Conservation (phyloP, 805 yeast genomes). For the Kuraishia floccosa region DNA sequence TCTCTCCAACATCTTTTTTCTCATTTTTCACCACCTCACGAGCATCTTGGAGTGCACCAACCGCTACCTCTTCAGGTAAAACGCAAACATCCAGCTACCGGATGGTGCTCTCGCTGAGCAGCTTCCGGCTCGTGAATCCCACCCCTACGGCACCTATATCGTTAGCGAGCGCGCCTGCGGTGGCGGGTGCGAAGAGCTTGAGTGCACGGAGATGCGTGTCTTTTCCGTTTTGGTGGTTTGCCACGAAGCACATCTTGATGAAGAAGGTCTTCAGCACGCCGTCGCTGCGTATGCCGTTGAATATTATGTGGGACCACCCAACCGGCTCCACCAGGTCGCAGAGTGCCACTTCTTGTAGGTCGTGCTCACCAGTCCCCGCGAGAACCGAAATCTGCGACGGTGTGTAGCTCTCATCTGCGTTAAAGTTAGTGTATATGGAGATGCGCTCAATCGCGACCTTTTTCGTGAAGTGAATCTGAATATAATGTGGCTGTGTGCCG, state of each 20-base stretch:
- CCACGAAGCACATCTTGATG: slow-evolving; percentile 46
- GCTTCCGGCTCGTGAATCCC: slow-evolving; percentile 19
- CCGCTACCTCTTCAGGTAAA: too few species aligned
- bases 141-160: slow-evolving; percentile 13
- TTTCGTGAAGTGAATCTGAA: slow-evolving; percentile 73
- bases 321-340: slow-evolving; percentile 51
- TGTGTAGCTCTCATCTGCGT: slow-evolving; percentile 83
- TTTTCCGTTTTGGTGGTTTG: slow-evolving; percentile 92
- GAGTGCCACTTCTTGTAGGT: slow-evolving; percentile 53
- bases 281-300: slow-evolving; percentile 41
- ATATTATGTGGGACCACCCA: slow-evolving; percentile 68
- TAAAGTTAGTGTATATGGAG: slow-evolving; percentile 59
- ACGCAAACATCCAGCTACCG: slow-evolving; percentile 12
- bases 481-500: slow-evolving; percentile 77
- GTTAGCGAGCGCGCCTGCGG: slow-evolving; percentile 12
- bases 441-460: slow-evolving; percentile 58
- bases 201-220: slow-evolving; percentile 84
- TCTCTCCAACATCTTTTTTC: too few species aligned
- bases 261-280: slow-evolving; percentile 56
- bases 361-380: slow-evolving; percentile 78
- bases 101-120: slow-evolving; percentile 19
- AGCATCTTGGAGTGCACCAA: too few species aligned
- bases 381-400: slow-evolving; percentile 56
- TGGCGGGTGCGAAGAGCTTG: slow-evolving; percentile 38
- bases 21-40: too few species aligned